phyloP scores from a whole-genome alignment of 495 filamentous ascomycete species.

The Penicillium antarcticum region DNA sequence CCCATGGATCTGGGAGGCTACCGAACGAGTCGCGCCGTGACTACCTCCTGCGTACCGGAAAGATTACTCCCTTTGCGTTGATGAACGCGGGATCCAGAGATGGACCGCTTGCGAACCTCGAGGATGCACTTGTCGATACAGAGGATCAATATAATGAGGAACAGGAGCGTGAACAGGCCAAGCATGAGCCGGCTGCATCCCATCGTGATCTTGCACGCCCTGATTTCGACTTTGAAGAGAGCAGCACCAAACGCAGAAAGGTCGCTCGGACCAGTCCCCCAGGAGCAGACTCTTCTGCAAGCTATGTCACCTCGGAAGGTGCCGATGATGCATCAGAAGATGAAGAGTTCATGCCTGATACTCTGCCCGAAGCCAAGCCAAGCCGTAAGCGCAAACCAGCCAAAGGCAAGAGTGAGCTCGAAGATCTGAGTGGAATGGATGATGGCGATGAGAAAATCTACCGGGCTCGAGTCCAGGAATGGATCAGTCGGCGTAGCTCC shows the following conservation, averaged over 20 bases:
- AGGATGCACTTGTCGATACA: constrained; percentile 71
- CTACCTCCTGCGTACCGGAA: constrained; percentile 90
- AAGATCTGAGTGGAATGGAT: constrained; percentile 76
- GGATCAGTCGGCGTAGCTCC: constrained; percentile 65
- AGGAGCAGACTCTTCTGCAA: constrained; percentile 39
- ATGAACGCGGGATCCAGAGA: constrained; percentile 52
- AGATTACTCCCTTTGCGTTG: constrained; percentile 92
- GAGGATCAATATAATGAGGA: constrained; percentile 64
- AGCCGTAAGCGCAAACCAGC: constrained; percentile 39
- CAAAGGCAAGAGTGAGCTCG: constrained; percentile 44
- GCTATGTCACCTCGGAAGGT: constrained; percentile 37
- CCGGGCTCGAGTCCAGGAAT: constrained; percentile 69
- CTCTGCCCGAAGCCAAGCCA: constrained; percentile 22
- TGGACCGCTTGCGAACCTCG: constrained; percentile 58
- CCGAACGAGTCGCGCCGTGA: constrained; percentile 81
- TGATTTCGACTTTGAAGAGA: constrained; percentile 63
- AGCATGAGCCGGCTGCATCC: constrained; percentile 51
- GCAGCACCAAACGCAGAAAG: constrained; percentile 39
- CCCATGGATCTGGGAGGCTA: constrained; percentile 51
- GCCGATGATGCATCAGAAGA: constrained; percentile 28
- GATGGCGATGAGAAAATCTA: constrained; percentile 89
- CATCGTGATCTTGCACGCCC: constrained; percentile 80
- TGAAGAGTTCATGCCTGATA: constrained; percentile 35
- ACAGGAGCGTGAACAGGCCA: constrained; percentile 45
- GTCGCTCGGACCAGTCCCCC: constrained; percentile 31